Conservation (phyloP, 2,329 filamentous ascomycete species). For the Rutstroemia sp. region DNA sequence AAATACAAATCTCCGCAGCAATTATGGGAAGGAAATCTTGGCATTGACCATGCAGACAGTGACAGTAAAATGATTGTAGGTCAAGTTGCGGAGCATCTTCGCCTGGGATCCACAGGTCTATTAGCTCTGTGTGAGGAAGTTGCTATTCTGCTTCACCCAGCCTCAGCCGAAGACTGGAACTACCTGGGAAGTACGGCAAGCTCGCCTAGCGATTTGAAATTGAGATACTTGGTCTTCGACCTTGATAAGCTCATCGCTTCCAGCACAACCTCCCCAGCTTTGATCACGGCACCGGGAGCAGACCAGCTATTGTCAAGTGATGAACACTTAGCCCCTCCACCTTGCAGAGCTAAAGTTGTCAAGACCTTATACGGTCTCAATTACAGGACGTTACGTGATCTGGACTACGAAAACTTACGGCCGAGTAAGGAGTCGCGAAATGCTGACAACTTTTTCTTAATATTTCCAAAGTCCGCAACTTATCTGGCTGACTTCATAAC, state of each 20-base stretch:
- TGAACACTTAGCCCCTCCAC: no score
- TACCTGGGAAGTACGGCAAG: slow-evolving; percentile 18
- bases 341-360: no score
- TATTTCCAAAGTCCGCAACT: slow-evolving; percentile 37
- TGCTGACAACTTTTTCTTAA: slow-evolving; percentile 38
- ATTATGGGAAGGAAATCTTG: slow-evolving; percentile 14
- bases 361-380: no score
- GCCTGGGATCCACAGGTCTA: slow-evolving; percentile 17
- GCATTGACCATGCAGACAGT: slow-evolving; percentile 7
- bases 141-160: slow-evolving; percentile 22
- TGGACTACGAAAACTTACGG: slow-evolving; percentile 17
- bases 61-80: slow-evolving; percentile 12
- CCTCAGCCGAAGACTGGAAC: slow-evolving; percentile 24
- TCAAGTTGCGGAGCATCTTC: slow-evolving; percentile 17
- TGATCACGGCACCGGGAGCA: background rate
- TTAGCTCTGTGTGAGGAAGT: slow-evolving; percentile 14
- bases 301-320: no score
- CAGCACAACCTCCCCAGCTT: background rate
- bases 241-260: slow-evolving; percentile 1
- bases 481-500: slow-evolving; percentile 34
- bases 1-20: slow-evolving; percentile 8
- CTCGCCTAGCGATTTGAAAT: slow-evolving; percentile 2
- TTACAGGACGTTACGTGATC: slow-evolving; percentile 13
- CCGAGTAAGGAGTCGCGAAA: slow-evolving; percentile 4
- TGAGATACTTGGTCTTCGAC: slow-evolving; percentile 23